Evolutionary conservation across 1,139 yeast genomes (phyloP), one percentile per base, ranked within the genome.

Genomic region (Scheffersomyces lignicola): DNA sequence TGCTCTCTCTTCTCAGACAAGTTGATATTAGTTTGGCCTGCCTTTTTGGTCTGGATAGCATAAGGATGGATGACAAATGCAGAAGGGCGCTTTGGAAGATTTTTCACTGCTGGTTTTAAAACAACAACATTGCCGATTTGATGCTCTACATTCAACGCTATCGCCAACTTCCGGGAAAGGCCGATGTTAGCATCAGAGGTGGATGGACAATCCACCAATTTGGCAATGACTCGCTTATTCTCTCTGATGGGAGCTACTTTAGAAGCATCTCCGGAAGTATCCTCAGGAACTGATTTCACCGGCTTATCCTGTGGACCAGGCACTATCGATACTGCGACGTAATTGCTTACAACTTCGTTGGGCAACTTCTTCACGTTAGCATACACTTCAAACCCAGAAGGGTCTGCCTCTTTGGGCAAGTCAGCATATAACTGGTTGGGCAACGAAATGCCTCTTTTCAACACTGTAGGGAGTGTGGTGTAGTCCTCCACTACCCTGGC

Each of bases 261-360:
- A n/a, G 41, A 41, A 18, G 35, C 31, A 4, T 32, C 31, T 11
- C 34, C 31, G 20, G 31, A 31, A 8, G 39, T 26, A 28, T 37
- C 35, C 20, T 44, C 42, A 11, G 45, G 35, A 7, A 44, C 36
- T 3, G 43, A 41, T 35, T 47, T 41, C 36, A 36, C 42, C 24
- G 32, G 40, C 38, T 60, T 65, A 6, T 54, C 47, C 24, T 62
- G 59, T 0, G 85, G 83, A 2, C 83, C 82, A 7, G 69, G 69
- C 7, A 84, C 58, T 1, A 83, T 64, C 0, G 84, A 73, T 0
- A 85, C 80, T 7, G 73, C 72, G 6, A 81, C 88, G 51, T 63
- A 76, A 23, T 70, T 73, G 4, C 49, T 38, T 14, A 32, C 36
- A 2, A 70, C 54, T 7, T 57, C 51, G 18, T 54, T 53, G 1